Evolutionary conservation across 2,329 filamentous ascomycete species (phyloP), one percentile per base, ranked within the genome.

Genomic region (Nemania serpens): DNA sequence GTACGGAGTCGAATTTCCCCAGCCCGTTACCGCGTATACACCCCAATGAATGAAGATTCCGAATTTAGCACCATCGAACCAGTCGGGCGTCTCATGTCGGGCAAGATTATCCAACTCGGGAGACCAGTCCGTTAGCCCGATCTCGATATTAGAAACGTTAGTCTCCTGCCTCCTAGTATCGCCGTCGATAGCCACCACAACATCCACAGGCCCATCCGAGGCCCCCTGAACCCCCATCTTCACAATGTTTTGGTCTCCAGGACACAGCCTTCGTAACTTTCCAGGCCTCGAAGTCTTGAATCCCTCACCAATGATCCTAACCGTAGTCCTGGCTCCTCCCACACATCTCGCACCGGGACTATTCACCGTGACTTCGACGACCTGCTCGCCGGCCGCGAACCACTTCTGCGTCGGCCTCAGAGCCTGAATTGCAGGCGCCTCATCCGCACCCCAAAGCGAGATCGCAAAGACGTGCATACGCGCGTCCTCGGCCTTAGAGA

Each of bases 11-110:
- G 74, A 74, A 63, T 78, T 78, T 3, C 84, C 84, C 82, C 83
- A 87, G 3, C 79, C 83, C 0, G 84, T 80, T 0, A 86, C 83
- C 0, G 81, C 72, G 64, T 85, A 87, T 0, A 79, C 74, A 0
- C 84, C 84, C 82, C 84, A 86, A 61, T 86, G 84, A 42, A 86
- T 82, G 66, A 87, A 86, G 39, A 87, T 86, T 0, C 84, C 84
- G 62, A 77, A 87, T 59, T 87, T 87, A 20, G 76, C 80, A 43
- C 79, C 75, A 55, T 82, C 76, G 64, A 79, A 87, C 84, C 84
- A 86, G 5, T 77, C 74, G 0, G 83, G 82, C 13, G 77, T 77
- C 67, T 76, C 74, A 48, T 80, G 78, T 17, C 69, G 70, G 1
- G 72, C 71, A 3, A 80, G 69, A 58, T 73, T 78, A 10, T 71